Base-by-base conservation (phyloP, 805 yeast genomes). In the Wickerhamomyces tratensis region DNA sequence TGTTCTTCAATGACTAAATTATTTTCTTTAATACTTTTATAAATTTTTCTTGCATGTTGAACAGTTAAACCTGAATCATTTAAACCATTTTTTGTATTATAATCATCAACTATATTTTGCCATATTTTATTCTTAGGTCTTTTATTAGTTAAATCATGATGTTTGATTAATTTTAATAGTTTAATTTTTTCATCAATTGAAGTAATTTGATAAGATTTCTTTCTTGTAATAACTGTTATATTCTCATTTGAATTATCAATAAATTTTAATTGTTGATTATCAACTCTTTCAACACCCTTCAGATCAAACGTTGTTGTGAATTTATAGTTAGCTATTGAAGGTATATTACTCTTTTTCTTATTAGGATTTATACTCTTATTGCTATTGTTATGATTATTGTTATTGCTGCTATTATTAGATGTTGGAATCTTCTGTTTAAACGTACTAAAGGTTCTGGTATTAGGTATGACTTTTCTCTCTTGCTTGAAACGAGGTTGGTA, bases 171-270 rank as follows among this genome's bases (percentile, higher is more conserved):
- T 11, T 39, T 8, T 10, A 41, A 30, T 15, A 43, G 20, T 11
- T 30, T 40, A 5, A 33, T 14, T 13, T 37, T 37, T 35, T 43
- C 41, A 7, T 35, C 34, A 1, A 35, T 4, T 3, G 37, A 33
- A 7, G 35, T 12, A 6, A 43, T 40, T 5, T 42, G 37, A 31
- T 43, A 43, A 26, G 46, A 43, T 2, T 42, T 25, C 27, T 43
- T 40, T 20, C 43, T 37, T 25, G 20, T 15, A 8, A 10, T 12
- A 11, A 33, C 35, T 12, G 37, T 33, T 26, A 33, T 25, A 26
- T 37, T 37, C 4, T 34, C 33, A 13, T 36, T 27, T 10, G 37
- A 39, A n/a, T 14, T 29, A 15, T 9, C 25, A 5, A 25, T 33
- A 30, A 14, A 15, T 20, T 11, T 12, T 15, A 15, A 25, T 13